These are phyloP conservation scores for Typha latifolia DNA, from an alignment of 176 grass and related monocot species.

Conservation along the genomic window DNA sequence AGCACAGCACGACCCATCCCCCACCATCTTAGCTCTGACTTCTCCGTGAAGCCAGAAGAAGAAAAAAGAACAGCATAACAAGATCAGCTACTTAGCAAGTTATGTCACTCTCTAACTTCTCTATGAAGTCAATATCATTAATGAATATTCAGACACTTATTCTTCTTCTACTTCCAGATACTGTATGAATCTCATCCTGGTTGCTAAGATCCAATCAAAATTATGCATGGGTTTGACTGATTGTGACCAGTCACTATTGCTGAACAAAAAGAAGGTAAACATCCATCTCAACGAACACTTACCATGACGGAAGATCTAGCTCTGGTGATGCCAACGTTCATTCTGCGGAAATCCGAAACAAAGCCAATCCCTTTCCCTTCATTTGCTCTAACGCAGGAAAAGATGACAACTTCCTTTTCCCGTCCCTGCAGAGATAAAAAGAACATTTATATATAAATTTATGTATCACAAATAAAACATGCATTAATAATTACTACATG, in stretches of 20 bases:
- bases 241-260: background rate
- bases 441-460: conserved; percentile 2
- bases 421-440: conserved; percentile 38
- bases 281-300: conserved; percentile 15
- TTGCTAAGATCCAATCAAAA: background rate
- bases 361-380: conserved; percentile 80
- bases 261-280: background rate
- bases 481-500: conserved; percentile 11
- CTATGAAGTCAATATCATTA: no score
- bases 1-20: no score
- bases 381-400: conserved; percentile 92
- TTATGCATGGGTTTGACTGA: background rate
- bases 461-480: conserved; percentile 13
- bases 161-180: no score
- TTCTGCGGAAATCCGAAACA: conserved; percentile 82
- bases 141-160: no score
- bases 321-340: conserved; percentile 97
- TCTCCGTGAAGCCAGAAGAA: background rate
- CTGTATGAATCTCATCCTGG: background rate
- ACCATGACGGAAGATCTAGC: conserved; percentile 80
- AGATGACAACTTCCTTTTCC: conserved; percentile 88
- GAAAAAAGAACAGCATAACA: background rate
- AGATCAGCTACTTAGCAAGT: no score
- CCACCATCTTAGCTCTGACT: no score
- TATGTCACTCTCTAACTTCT: no score